Percentiles rank a stretch among this genome's conserved stretches.
Evolutionary conservation across 495 filamentous ascomycete genomes (phyloP).

Genomic region (Xylaria acuta): DNA sequence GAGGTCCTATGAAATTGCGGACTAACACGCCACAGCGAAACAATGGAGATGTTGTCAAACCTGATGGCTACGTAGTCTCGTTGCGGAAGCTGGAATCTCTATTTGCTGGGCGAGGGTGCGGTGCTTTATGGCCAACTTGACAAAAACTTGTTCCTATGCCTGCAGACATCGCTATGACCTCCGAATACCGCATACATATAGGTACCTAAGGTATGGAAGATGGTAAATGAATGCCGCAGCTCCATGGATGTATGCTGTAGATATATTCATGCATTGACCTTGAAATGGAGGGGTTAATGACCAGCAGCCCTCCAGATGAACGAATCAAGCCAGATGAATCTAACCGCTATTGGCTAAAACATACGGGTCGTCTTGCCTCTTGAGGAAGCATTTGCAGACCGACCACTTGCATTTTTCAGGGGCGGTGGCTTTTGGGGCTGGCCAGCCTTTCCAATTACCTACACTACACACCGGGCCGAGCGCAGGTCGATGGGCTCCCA

Average conservation of each 20-base stretch:
- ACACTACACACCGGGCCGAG: slow-evolving; percentile 8
- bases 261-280: slow-evolving; percentile 7
- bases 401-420: slow-evolving; percentile 17
- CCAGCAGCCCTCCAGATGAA: not conserved
- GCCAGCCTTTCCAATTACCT: slow-evolving; percentile 38
- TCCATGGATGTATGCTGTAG: not conserved
- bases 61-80: not conserved
- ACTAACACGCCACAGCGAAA: not conserved
- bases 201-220: not conserved
- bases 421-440: slow-evolving; percentile 17
- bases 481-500: slow-evolving; percentile 27
- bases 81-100: not conserved
- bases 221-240: not conserved
- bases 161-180: slow-evolving; percentile 4
- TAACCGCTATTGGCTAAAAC: not conserved
- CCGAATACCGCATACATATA: not conserved
- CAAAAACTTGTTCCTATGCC: not conserved
- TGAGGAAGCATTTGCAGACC: slow-evolving; percentile 2
- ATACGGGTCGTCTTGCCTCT: not conserved
- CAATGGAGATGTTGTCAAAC: not conserved
- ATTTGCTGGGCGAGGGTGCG: not conserved
- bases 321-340: not conserved
- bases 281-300: slow-evolving; percentile 6
- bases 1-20: slow-evolving; percentile 14
- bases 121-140: not conserved